phyloP scores from a whole-genome alignment of 2,329 filamentous ascomycete genomes.

The Xylaria digitata region DNA sequence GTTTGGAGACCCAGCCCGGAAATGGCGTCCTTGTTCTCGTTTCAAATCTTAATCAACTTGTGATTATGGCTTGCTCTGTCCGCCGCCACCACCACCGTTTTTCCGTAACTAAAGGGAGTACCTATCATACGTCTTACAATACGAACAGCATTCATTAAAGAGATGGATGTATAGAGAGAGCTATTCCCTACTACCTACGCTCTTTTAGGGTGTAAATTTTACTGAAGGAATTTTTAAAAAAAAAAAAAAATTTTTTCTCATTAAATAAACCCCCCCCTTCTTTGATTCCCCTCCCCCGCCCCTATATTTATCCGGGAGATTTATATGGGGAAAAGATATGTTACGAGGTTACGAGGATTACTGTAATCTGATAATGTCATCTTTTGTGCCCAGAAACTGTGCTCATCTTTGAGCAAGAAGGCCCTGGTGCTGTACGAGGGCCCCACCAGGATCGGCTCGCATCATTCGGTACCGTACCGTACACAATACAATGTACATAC shows the following conservation, averaged over 20 bases:
- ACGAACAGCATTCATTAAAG: too few relatives aligned
- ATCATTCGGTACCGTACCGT: constrained; percentile 13
- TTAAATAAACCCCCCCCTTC: too few relatives aligned
- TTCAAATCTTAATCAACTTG: constrained; percentile 27
- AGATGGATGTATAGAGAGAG: too few relatives aligned
- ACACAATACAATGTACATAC: too few relatives aligned
- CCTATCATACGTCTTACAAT: neutral
- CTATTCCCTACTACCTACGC: too few relatives aligned
- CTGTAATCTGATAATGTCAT: constrained; percentile 24
- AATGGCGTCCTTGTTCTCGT: constrained; percentile 21
- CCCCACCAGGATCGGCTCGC: constrained; percentile 28
- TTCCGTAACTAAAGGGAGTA: neutral
- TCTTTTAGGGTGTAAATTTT: too few relatives aligned
- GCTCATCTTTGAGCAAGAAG: constrained; percentile 1
- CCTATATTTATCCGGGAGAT: too few relatives aligned
- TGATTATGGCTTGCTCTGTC: constrained; percentile 20
- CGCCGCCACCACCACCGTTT: neutral
- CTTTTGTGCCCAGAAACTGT: constrained; percentile 9
- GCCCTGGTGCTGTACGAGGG: constrained; percentile 15
- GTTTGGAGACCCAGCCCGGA: neutral
- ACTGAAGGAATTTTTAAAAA: too few relatives aligned
- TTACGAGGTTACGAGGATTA: constrained; percentile 23
- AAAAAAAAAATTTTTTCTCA: too few relatives aligned
- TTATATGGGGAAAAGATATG: neutral
- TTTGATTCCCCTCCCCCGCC: too few relatives aligned